Percentiles rank a stretch among this genome's conserved stretches.
phyloP scores from a whole-genome alignment of 495 filamentous ascomycete species.

The Amniculicola lignicola region DNA sequence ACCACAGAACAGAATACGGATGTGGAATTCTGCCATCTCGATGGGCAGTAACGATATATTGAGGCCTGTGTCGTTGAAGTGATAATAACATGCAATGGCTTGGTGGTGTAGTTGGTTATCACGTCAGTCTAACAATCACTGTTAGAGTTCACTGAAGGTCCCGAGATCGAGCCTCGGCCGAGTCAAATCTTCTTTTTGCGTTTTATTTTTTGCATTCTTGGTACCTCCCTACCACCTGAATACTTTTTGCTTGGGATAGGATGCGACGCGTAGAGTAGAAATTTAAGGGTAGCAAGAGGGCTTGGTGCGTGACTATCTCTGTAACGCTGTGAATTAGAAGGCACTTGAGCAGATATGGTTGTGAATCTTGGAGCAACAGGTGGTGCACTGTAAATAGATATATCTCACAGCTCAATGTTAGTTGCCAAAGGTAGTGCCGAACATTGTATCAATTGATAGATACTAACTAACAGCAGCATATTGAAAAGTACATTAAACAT shows the following conservation, averaged over 20 bases:
- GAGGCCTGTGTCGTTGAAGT: no score
- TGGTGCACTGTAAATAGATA: no score
- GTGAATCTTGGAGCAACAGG: not conserved
- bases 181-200: conserved; percentile 4
- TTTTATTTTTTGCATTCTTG: not conserved
- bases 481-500: not conserved
- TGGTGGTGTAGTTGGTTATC: conserved; percentile 6
- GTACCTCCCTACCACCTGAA: not conserved
- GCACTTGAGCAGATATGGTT: not conserved
- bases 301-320: not conserved
- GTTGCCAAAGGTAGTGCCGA: not conserved
- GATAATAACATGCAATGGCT: no score
- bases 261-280: no score
- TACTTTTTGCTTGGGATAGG: no score
- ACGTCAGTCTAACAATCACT: conserved; percentile 1
- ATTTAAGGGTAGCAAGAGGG: not conserved
- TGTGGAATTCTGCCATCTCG: no score
- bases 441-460: not conserved
- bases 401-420: no score
- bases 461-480: not conserved
- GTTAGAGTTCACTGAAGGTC: conserved; percentile 1
- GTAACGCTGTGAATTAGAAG: not conserved
- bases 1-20: no score
- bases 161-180: not conserved
- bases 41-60: no score